phyloP scores from a whole-genome alignment of 805 yeast genomes.

The Myxozyma kluyveri region DNA sequence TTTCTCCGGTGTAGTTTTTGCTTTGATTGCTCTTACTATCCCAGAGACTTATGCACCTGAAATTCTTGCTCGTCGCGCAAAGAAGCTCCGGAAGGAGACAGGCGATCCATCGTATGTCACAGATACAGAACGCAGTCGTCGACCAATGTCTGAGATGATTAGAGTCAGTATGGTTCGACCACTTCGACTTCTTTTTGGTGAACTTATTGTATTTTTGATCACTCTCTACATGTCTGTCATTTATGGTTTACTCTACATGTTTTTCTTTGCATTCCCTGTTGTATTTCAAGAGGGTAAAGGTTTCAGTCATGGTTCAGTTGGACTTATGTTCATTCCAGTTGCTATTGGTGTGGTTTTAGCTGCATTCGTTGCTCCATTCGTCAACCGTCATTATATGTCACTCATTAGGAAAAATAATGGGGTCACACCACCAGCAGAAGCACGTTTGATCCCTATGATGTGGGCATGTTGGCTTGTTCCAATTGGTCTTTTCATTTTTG shows the following conservation, averaged over 20 bases:
- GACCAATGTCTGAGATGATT: conserved; percentile 62
- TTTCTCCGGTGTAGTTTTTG: conserved; percentile 56
- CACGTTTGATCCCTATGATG: conserved; percentile 60
- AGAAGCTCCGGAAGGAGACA: conserved; percentile 50
- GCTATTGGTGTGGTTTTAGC: conserved; percentile 76
- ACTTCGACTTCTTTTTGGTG: conserved; percentile 55
- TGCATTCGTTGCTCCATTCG: conserved; percentile 37
- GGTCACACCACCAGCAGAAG: conserved; percentile 53
- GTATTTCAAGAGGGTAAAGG: conserved; percentile 54
- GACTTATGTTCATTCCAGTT: conserved; percentile 63
- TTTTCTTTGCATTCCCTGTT: conserved; percentile 62
- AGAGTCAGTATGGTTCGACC: conserved; percentile 74
- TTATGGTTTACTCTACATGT: conserved; percentile 56
- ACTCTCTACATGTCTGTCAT: conserved; percentile 49
- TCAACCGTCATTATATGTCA: conserved; percentile 37
- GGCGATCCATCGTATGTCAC: conserved; percentile 48
- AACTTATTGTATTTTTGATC: conserved; percentile 48
- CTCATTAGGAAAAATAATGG: conserved; percentile 46
- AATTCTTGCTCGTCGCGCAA: conserved; percentile 51
- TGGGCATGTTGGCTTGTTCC: conserved; percentile 52
- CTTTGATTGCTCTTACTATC: conserved; percentile 46
- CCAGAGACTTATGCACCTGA: conserved; percentile 68
- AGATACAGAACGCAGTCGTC: conserved; percentile 72
- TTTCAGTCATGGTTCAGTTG: conserved; percentile 54
- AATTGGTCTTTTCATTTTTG: conserved; percentile 56